These are phyloP conservation scores for Candida michaelii DNA, from an alignment of 805 yeast species.

Conservation along the genomic window DNA sequence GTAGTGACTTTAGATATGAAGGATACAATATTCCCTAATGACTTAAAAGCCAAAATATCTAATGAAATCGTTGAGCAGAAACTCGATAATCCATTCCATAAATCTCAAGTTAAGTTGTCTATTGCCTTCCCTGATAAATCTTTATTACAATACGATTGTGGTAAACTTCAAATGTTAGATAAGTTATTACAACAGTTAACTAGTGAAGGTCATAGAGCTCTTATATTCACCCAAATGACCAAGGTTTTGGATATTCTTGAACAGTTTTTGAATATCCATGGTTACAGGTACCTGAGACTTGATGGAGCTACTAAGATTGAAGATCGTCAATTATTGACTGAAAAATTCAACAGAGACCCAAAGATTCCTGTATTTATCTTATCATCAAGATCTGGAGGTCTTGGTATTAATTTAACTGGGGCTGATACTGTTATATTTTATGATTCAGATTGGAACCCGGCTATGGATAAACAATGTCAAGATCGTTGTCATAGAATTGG, in stretches of 20 bases:
- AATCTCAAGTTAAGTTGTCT: constrained; percentile 79
- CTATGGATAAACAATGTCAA: constrained; percentile 99
- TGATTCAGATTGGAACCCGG: constrained; percentile 99
- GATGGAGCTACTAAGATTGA: constrained; percentile 98
- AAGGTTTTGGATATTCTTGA: constrained; percentile 91
- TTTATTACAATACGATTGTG: constrained; percentile 91
- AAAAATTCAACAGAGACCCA: constrained; percentile 83
- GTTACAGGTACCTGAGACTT: constrained; percentile 88
- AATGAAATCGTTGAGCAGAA: constrained; percentile 31
- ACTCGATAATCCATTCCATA: constrained; percentile 65
- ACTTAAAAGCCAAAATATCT: constrained; percentile 32
- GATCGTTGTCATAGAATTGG: constrained; percentile 99
- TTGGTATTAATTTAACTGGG: constrained; percentile 96
- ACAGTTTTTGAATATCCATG: constrained; percentile 90
- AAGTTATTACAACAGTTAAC: constrained; percentile 70
- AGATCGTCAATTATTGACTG: constrained; percentile 92
- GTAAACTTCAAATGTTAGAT: constrained; percentile 87
- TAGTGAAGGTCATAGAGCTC: constrained; percentile 87
- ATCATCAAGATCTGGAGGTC: constrained; percentile 96
- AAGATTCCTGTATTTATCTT: constrained; percentile 87
- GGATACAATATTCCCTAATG: constrained; percentile 46
- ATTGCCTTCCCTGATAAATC: constrained; percentile 97
- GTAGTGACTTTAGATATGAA: constrained; percentile 76
- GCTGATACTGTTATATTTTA: constrained; percentile 98
- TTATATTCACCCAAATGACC: constrained; percentile 98